These are phyloP conservation scores for Penicillium sclerotiorum DNA, from an alignment of 2,329 filamentous ascomycete genomes.

Conservation along the genomic window DNA sequence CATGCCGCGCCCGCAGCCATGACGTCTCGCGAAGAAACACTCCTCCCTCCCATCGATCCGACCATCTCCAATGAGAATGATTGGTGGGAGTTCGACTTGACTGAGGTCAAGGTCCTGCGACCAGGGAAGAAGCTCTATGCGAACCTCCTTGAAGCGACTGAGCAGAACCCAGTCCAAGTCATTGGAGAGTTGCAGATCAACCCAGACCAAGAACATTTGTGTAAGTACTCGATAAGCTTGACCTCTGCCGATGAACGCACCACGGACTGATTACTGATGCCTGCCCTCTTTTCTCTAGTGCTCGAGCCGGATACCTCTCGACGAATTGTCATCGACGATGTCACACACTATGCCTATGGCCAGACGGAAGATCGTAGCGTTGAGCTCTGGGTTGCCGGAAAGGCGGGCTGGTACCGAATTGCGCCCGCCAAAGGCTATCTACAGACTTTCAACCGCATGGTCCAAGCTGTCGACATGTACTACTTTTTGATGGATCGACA, in stretches of 20 bases:
- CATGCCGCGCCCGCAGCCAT: constrained; percentile 44
- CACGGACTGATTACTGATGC: constrained; percentile 8
- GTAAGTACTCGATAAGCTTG: constrained; percentile 31
- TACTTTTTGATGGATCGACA: constrained; percentile 66
- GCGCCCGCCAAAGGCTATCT: constrained; percentile 57
- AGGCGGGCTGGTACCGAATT: constrained; percentile 65
- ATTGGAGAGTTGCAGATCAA: constrained; percentile 54
- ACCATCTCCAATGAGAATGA: constrained; percentile 54
- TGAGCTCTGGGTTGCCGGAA: constrained; percentile 63
- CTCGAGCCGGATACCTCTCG: constrained; percentile 44
- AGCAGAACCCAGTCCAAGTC: constrained; percentile 58
- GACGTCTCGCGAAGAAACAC: constrained; percentile 49
- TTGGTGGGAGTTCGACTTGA: constrained; percentile 63
- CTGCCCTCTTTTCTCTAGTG: constrained; percentile 26
- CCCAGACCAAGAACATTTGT: constrained; percentile 46
- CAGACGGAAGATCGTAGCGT: constrained; percentile 58
- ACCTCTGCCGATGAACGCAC: neutral
- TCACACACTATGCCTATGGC: constrained; percentile 53
- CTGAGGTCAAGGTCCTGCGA: constrained; percentile 56
- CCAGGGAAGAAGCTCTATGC: constrained; percentile 54
- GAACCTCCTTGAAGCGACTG: constrained; percentile 59
- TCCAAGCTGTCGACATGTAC: constrained; percentile 60
- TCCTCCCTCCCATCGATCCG: constrained; percentile 48
- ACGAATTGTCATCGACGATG: constrained; percentile 51
- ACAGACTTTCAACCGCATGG: constrained; percentile 57